Percentiles rank a stretch among this genome's conserved stretches.
Evolutionary conservation across 1,139 yeast genomes (phyloP).

Genomic region (Arxiozyma telluris): DNA sequence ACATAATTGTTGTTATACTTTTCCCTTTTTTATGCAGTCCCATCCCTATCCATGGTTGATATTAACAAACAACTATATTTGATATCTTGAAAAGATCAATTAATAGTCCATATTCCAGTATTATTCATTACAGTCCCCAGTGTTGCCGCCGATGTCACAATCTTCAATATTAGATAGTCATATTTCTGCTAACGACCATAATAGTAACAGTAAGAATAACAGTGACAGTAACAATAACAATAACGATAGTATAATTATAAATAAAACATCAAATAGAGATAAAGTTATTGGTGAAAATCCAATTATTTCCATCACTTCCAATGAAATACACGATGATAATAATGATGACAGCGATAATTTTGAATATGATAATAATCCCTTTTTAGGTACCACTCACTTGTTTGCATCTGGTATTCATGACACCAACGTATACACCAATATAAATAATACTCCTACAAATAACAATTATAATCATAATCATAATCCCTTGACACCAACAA

Average conservation of each 20-base stretch:
- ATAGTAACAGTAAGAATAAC: no score
- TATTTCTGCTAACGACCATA: neutral
- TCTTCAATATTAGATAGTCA: neutral
- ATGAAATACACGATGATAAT: neutral
- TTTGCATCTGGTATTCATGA: conserved; percentile 34
- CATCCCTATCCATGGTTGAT: neutral
- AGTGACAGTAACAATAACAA: no score
- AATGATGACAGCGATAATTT: neutral
- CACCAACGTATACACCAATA: neutral
- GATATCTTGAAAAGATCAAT: neutral
- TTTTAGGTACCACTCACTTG: conserved; percentile 37
- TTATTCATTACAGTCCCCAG: neutral
- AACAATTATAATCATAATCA: neutral
- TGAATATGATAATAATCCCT: conserved; percentile 40
- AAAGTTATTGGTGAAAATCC: neutral
- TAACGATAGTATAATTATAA: no score
- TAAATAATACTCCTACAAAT: neutral
- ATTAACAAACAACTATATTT: neutral
- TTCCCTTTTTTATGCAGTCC: neutral
- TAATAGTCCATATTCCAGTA: neutral
- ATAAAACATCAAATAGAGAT: neutral
- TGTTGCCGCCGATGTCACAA: neutral
- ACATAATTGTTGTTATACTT: no score
- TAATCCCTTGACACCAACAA: neutral
- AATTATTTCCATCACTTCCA: neutral